Evolutionary conservation across 768 basidiomycete species (phyloP).

Genomic region (Boletus rufocinnamomeus): DNA sequence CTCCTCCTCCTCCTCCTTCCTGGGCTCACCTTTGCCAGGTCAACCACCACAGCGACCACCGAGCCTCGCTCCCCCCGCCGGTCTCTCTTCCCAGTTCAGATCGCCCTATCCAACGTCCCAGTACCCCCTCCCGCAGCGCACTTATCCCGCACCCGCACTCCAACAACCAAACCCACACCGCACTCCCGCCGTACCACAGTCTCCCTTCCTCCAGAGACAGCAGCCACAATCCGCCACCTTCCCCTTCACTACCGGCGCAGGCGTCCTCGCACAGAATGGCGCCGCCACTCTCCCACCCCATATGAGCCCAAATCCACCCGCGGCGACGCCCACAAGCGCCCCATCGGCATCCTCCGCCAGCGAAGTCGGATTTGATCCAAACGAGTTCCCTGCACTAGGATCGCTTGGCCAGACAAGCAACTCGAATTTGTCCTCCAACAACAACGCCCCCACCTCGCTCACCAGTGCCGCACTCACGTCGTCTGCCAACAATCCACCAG

Average conservation of each 20-base stretch:
- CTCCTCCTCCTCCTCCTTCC: conserved; percentile 12
- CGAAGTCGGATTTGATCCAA: conserved; percentile 81
- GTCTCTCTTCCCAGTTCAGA: conserved; percentile 65
- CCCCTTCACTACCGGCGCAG: conserved; percentile 51
- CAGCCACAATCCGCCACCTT: conserved; percentile 47
- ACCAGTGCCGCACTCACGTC: conserved; percentile 24
- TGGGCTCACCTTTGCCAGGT: conserved; percentile 45
- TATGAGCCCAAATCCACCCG: conserved; percentile 50
- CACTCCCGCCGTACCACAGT: conserved; percentile 56
- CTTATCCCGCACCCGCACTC: conserved; percentile 43
- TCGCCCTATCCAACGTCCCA: conserved; percentile 45
- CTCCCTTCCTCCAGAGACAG: conserved; percentile 66
- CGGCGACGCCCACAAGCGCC: conserved; percentile 43
- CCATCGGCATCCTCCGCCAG: conserved; percentile 65
- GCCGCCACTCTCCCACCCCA: conserved; percentile 57
- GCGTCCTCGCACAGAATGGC: conserved; percentile 58
- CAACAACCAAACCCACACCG: conserved; percentile 63
- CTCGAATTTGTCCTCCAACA: conserved; percentile 40
- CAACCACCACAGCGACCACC: conserved; percentile 84
- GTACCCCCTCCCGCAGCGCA: conserved; percentile 32
- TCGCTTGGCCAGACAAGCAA: conserved; percentile 52
- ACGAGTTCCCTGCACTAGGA: conserved; percentile 87
- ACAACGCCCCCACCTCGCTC: conserved; percentile 33
- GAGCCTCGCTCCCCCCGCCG: conserved; percentile 65
- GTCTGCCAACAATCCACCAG: conserved; percentile 33